Evolutionary conservation across 441 rosid species (phyloP), one percentile per base, ranked within the genome.

Genomic region (Gossypium gossypioides): DNA sequence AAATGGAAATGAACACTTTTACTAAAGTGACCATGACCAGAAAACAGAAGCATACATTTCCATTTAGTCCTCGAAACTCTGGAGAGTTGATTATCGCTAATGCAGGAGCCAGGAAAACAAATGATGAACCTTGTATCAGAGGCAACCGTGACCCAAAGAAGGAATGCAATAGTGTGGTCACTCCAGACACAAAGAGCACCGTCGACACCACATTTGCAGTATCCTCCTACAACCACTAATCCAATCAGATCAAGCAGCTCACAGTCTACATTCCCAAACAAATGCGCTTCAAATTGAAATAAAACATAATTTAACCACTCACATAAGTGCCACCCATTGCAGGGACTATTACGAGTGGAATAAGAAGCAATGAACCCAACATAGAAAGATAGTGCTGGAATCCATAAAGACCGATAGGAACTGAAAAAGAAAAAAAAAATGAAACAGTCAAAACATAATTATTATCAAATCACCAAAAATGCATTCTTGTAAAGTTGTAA

Each of bases 311-410:
- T 71, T 19, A 77, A 73, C n/a, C 59, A 84, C 97, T 87, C 84
- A 95, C 97, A 50, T 86, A 87, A 68, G 83, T 79, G 72, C 99
- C 99, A 79, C 99, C 97, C 99, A 95, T 95, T 60, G 99, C 97
- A 67, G 97, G 99, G 84, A 92, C 97, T 48, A 95, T 86, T 80
- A 95, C 90, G 0, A 89, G 89, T 9, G 99, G 99, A 84, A 91
- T 86, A 69, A 95, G 89, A 82, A 95, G 78, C 81, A 92, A 72
- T 13, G 99, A 95, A 32, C 99, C 99, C 83, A 88, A 78, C 81
- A 92, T 84, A 0, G 99, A 95, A 71, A 95, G 91, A 73, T 84
- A 92, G 80, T 95, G 99, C 83, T 95, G 97, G 82, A 95, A 83
- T 50, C 97, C 99, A 76, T 90, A 92, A 62, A 95, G 85, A 65